Evolutionary conservation across 768 basidiomycete genomes (phyloP), one percentile per base, ranked within the genome.

Genomic region (Xerocomellus chrysenteron): DNA sequence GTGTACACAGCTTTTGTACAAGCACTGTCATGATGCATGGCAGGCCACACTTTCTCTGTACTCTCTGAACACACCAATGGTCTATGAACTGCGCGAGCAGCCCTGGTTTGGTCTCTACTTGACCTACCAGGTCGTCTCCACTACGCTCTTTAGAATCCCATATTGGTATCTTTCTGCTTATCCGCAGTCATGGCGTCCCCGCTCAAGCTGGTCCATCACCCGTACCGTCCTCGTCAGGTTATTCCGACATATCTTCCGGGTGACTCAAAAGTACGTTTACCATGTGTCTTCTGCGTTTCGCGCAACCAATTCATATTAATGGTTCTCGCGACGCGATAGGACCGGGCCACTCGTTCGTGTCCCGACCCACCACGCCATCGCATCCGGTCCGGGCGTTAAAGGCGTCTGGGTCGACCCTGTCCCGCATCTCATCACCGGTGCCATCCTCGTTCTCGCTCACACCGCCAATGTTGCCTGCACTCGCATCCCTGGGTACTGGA

Each of bases 401-500:
- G 67, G 55, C 8, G 65, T 75, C 32, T 78, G 76, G 76, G 61
- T 76, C 9, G 65, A 72, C 0, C 65, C 68, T 11, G 62, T 69
- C 7, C 65, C 74, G 1, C 65, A 75, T 19, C 62, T 74, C 37
- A 62, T 78, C 26, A 62, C 65, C 2, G 73, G 73, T 3, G 58
- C 71, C 7, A 56, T 78, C 35, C 52, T 60, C 14, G 42, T 57
- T 4, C 63, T 69, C 45, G 75, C 75, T 17, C 47, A 57, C 26
- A 56, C 52, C n/a, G 69, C 69, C 9, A 56, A 62, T 11, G 67
- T 78, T 16, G 41, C 64, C 14, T 58, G 69, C 21, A 50, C 57
- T 32, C 64, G 64, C 16, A 66, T 75, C 10, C 70, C 70, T 2
- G 77, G 75, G 11, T 77, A 73, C 56, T 76, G 74, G 76, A 61